Percentiles rank a stretch among this genome's conserved stretches.
Evolutionary conservation across 2,329 filamentous ascomycete genomes (phyloP).

Genomic region (Cladophialophora yegresii): DNA sequence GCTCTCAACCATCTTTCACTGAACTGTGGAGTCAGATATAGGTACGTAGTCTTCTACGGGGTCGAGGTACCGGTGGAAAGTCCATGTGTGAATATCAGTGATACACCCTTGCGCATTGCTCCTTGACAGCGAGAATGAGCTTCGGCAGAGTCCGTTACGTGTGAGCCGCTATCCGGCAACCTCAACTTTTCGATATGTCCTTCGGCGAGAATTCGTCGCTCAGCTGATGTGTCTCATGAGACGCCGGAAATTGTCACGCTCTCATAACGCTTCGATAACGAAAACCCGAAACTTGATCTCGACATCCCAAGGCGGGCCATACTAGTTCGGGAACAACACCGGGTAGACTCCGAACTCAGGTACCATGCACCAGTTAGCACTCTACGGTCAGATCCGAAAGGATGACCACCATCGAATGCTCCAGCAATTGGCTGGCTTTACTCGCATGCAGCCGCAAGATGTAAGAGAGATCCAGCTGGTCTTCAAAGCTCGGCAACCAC

Average conservation of each 20-base stretch:
- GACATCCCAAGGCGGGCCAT: not conserved
- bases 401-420: constrained; percentile 62
- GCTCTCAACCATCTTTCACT: not conserved
- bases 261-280: not conserved
- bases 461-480: constrained; percentile 59
- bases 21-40: not conserved
- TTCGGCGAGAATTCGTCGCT: constrained; percentile 1
- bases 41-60: not conserved
- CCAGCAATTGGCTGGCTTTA: constrained; percentile 62
- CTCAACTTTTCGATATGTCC: not conserved
- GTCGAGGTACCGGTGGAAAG: not conserved
- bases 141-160: not conserved
- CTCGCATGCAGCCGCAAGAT: constrained; percentile 61
- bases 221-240: constrained; percentile 26
- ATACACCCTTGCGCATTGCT: not conserved
- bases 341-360: not conserved
- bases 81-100: not conserved
- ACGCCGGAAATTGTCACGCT: not conserved
- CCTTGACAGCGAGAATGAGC: not conserved
- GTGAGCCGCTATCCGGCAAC: not conserved
- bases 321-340: not conserved
- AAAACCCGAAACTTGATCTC: not conserved
- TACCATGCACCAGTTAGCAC: constrained; percentile 63
- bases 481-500: constrained; percentile 58
- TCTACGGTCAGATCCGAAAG: constrained; percentile 61